These are phyloP conservation scores for Aspergillus sp. DNA, from an alignment of 2,329 filamentous ascomycete species.

Conservation along the genomic window DNA sequence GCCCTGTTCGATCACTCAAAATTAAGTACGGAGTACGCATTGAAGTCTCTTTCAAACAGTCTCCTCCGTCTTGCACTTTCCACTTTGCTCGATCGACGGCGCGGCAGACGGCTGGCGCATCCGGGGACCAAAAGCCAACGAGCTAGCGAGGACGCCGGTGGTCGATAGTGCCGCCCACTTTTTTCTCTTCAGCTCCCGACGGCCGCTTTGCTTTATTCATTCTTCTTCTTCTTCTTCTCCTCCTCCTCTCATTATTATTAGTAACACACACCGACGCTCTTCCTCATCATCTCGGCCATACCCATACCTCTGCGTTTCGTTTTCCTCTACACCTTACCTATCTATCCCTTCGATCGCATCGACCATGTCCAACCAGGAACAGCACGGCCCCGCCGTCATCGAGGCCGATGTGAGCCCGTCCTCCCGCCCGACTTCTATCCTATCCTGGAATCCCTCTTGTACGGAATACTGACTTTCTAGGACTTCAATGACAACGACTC, in stretches of 20 bases:
- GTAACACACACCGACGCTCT: neutral
- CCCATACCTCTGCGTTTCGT: neutral
- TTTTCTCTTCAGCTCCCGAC: neutral
- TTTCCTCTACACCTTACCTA: neutral
- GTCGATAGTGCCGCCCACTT: neutral
- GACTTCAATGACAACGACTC: constrained; percentile 24
- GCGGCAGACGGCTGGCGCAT: neutral
- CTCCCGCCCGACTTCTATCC: neutral
- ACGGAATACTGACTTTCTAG: constrained; percentile 12
- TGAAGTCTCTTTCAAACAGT: too few species aligned
- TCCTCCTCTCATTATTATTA: neutral
- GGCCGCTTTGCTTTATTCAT: neutral
- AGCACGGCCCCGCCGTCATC: constrained; percentile 15
- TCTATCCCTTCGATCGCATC: neutral
- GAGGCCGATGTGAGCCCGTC: constrained; percentile 26
- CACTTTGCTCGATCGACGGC: neutral
- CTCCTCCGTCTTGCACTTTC: too few species aligned
- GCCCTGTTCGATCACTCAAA: too few species aligned
- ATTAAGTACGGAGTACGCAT: too few species aligned
- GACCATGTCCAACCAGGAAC: constrained; percentile 1
- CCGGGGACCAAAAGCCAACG: neutral
- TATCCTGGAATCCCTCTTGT: neutral
- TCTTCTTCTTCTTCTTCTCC: too few species aligned
- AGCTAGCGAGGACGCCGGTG: neutral
- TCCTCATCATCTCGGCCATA: too few species aligned